Evolutionary conservation across 108 stramenopile species (phyloP).

Genomic region (Aureococcus anophagefferens): DNA sequence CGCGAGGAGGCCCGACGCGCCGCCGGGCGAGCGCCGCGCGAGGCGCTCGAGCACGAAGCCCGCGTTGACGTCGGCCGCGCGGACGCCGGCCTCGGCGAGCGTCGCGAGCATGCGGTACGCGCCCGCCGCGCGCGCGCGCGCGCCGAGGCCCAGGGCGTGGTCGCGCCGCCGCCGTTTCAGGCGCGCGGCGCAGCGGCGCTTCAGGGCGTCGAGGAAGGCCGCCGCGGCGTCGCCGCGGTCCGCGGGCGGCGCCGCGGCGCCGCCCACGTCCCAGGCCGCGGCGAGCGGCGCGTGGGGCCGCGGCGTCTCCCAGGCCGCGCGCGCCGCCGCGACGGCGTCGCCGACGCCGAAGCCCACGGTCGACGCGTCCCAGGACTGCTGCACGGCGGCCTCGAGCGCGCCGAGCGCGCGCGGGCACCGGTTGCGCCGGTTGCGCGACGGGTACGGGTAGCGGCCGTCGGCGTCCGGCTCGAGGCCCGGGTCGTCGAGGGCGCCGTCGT

Average conservation of each 20-base stretch:
- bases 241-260: not conserved
- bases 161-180: too few relatives aligned
- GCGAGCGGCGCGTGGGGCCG: too few relatives aligned
- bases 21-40: not conserved
- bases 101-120: not conserved
- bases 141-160: not conserved
- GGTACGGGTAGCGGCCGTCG: too few relatives aligned
- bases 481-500: not conserved
- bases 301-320: not conserved
- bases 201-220: too few relatives aligned
- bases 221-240: too few relatives aligned
- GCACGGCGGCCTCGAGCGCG: not conserved
- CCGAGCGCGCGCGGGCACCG: not conserved
- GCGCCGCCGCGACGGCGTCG: not conserved
- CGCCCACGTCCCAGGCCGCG: not conserved
- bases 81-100: not conserved
- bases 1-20: not conserved
- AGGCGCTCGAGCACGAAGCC: not conserved
- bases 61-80: not conserved
- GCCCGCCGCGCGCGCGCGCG: not conserved
- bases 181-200: too few relatives aligned
- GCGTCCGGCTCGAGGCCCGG: not conserved
- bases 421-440: too few relatives aligned
- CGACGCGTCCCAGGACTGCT: not conserved
- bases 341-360: not conserved